Percentiles rank a stretch among this genome's conserved stretches.
Conservation (phyloP, 129 eudicot species). For the Flaveria sonorensis region DNA sequence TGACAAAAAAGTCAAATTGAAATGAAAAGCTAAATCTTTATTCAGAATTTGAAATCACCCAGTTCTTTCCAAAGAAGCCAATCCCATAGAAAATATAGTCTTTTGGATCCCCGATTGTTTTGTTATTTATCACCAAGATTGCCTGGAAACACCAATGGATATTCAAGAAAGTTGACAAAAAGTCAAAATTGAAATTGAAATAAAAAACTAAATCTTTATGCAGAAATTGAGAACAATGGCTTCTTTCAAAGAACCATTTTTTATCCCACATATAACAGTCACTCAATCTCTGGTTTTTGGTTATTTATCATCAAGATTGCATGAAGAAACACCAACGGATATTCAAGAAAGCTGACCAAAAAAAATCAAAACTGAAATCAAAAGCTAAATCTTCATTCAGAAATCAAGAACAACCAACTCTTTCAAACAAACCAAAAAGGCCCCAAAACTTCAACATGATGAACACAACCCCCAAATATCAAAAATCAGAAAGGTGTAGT, state of each 20-base stretch:
- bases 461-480: conserved; percentile 16
- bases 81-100: neutral
- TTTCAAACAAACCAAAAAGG: neutral
- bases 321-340: neutral
- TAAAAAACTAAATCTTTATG: conserved; percentile 15
- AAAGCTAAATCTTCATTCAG: conserved; percentile 23
- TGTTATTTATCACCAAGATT: neutral
- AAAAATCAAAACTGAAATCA: conserved; percentile 3
- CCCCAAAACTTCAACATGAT: conserved; percentile 2
- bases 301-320: neutral
- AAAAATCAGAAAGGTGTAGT: conserved; percentile 17
- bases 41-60: neutral
- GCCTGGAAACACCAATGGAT: neutral
- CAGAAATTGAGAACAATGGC: neutral
- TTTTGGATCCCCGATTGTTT: neutral
- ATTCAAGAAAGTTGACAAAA: conserved; percentile 19
- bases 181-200: conserved; percentile 16
- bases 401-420: conserved; percentile 16
- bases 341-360: conserved; percentile 14
- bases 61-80: neutral
- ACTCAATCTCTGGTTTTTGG: neutral
- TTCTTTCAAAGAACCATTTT: neutral
- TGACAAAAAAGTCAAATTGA: conserved; percentile 23
- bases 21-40: conserved; percentile 17
- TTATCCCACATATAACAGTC: neutral